Base-by-base conservation (phyloP, 192 early-diverging fungal species). In the Backusella circina region DNA sequence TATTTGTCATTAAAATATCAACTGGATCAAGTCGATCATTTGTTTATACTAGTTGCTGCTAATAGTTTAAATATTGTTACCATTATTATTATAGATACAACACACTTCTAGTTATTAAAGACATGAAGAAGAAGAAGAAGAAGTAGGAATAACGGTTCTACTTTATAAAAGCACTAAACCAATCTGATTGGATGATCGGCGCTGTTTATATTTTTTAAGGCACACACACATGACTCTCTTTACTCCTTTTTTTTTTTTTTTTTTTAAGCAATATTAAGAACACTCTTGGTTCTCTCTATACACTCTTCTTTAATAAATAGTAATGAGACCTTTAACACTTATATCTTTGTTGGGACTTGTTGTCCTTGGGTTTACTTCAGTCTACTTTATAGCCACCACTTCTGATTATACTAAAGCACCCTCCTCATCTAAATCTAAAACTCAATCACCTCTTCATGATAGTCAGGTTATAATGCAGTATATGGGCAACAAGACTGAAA, bases 401-500 rank as follows among this genome's bases (percentile, higher is more conserved):
- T 28, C 54, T 61, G 54, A 61, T 61, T 61, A 61, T 61, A 61
- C 21, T 4, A 21, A 61, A 28, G 4, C 54, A 61, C 54, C 26
- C 8, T 61, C 54, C 8, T 30, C 54, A 23, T 23, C 51, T 57
- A 23, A 21, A 23, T 23, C 51, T 61, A 28, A 23, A 28, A 3
- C 23, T 26, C 26, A 23, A 61, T 61, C 54, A 28, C 54, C 21
- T 13, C 54, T 28, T 61, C 23, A 61, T 8, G 26, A 61, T 28
- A 61, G 54, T 23, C 54, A 41, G 16, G 73, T 76, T 10, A 82
- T 87, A 70, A 87, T 87, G 86, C 75, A 79, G 31, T 67, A 80
- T 18, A 71, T 87, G 16, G 82, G 80, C 3, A 84, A 87, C 57
- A 73, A 69, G 16, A 84, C 81, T 5, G 73, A 80, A 71, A 86